Conservation (phyloP, 2,329 filamentous ascomycete genomes). For the Bipolaris cookei region DNA sequence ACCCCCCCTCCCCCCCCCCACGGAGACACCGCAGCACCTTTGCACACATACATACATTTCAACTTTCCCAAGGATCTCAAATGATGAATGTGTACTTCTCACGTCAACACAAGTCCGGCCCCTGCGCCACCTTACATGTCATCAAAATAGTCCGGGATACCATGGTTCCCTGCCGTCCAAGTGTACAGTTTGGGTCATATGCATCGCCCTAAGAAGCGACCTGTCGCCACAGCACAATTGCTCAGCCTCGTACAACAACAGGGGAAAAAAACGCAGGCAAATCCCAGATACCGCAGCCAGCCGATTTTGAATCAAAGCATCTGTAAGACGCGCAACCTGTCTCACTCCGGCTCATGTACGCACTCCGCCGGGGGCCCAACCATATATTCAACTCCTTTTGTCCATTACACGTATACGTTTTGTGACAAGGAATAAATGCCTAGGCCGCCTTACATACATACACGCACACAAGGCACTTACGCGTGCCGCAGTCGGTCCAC, state of each 20-base stretch:
- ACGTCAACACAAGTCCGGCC: conserved; percentile 14
- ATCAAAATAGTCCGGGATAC: conserved; percentile 13
- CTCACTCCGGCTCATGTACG: too few species aligned
- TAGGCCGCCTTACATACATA: not conserved
- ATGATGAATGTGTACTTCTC: conserved; percentile 4
- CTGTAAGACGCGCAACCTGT: conserved; percentile 22
- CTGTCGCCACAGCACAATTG: not conserved
- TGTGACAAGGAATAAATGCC: too few species aligned
- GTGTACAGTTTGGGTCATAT: conserved; percentile 6
- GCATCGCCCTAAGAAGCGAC: conserved; percentile 3
- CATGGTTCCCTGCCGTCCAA: conserved; percentile 16
- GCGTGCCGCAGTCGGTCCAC: conserved; percentile 5
- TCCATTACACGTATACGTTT: too few species aligned
- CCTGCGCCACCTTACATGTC: conserved; percentile 20
- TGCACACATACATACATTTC: conserved; percentile 6
- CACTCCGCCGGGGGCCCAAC: conserved; percentile 7
- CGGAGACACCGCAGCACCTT: conserved; percentile 18
- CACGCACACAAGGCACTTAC: conserved; percentile 3
- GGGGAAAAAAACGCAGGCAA: conserved; percentile 23
- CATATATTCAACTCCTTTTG: conserved; percentile 6
- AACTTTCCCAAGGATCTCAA: conserved; percentile 5
- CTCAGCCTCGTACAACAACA: conserved; percentile 21
- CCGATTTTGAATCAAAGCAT: conserved; percentile 19
- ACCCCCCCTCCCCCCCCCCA: too few species aligned
- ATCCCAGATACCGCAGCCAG: conserved; percentile 26